Percentiles rank a stretch among this genome's conserved stretches.
Conservation (phyloP, 2,329 filamentous ascomycete species). For the Neurospora crassa region DNA sequence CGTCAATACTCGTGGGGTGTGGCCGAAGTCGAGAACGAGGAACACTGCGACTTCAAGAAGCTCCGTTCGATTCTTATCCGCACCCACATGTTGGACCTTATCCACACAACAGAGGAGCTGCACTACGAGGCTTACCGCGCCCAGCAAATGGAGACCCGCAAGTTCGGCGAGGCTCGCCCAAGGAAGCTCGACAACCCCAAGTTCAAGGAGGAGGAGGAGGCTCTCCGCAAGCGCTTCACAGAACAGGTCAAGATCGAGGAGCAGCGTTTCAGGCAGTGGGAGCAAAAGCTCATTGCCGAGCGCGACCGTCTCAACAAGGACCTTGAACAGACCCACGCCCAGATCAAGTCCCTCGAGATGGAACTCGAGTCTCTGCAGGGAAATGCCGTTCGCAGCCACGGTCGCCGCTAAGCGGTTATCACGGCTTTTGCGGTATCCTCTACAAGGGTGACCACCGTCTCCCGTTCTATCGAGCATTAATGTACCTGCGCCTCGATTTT, state of each 20-base stretch:
- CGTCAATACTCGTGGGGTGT: conserved; percentile 99
- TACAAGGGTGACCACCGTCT: background rate
- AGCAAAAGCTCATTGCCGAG: conserved; percentile 99
- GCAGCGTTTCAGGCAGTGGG: conserved; percentile 98
- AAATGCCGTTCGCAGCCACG: conserved; percentile 80
- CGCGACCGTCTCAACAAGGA: conserved; percentile 99
- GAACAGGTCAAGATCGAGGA: conserved; percentile 99
- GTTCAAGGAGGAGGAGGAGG: conserved; percentile 99
- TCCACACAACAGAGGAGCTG: conserved; percentile 97
- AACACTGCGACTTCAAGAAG: conserved; percentile 99
- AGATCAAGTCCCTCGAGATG: conserved; percentile 81
- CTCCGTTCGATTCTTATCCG: conserved; percentile 96
- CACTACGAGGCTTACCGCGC: conserved; percentile 99
- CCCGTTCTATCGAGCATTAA: background rate
- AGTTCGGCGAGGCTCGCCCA: conserved; percentile 95
- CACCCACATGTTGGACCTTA: conserved; percentile 98
- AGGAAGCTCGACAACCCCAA: conserved; percentile 99
- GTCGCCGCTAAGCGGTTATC: conserved; percentile 61
- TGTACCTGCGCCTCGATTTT: background rate
- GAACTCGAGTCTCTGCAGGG: conserved; percentile 94
- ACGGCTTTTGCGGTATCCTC: background rate
- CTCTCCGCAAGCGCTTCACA: conserved; percentile 95
- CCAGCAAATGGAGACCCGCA: conserved; percentile 99
- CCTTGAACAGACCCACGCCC: conserved; percentile 92
- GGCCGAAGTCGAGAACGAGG: conserved; percentile 98